Evolutionary conservation across 768 basidiomycete species (phyloP).

Genomic region (Tylopilus balloui): DNA sequence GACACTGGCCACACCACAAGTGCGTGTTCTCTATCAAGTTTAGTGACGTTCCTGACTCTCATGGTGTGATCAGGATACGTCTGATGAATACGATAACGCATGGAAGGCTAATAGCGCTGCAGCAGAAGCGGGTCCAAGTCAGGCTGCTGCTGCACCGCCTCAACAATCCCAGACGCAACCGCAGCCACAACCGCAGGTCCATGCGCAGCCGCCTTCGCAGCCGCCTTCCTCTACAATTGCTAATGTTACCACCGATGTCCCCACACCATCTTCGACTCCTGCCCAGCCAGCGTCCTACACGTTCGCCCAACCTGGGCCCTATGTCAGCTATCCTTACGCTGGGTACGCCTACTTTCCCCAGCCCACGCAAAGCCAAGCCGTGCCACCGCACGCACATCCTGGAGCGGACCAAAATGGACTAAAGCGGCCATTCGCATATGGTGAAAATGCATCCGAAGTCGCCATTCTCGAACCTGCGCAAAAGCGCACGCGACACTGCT

Average conservation of each 20-base stretch:
- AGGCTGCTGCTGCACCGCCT: conserved; percentile 14
- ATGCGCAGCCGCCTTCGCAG: conserved; percentile 17
- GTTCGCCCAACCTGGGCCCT: conserved; percentile 30
- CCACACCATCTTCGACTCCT: conserved; percentile 17
- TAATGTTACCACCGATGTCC: conserved; percentile 16
- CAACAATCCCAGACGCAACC: conserved; percentile 25
- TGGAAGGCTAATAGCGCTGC: conserved; percentile 58
- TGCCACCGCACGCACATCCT: conserved; percentile 24
- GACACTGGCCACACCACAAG: conserved; percentile 25
- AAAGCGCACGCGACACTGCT: conserved; percentile 74
- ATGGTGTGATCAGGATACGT: conserved; percentile 33
- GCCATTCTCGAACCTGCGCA: conserved; percentile 36
- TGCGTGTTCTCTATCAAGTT: conserved; percentile 9
- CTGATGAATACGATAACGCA: conserved; percentile 54
- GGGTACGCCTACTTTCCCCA: conserved; percentile 30
- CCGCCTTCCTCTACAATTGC: conserved; percentile 21
- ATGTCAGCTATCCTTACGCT: conserved; percentile 36
- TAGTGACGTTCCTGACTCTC: conserved; percentile 4
- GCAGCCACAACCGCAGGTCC: conserved; percentile 17
- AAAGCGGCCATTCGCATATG: conserved; percentile 29
- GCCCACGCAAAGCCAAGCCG: conserved; percentile 19
- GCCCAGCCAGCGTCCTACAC: conserved; percentile 29
- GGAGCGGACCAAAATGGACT: conserved; percentile 24
- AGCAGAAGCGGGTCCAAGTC: conserved; percentile 28
- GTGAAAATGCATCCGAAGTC: conserved; percentile 22